phyloP scores from a whole-genome alignment of 192 early-diverging fungal species.

The Rhizoclosmatium globosum region DNA sequence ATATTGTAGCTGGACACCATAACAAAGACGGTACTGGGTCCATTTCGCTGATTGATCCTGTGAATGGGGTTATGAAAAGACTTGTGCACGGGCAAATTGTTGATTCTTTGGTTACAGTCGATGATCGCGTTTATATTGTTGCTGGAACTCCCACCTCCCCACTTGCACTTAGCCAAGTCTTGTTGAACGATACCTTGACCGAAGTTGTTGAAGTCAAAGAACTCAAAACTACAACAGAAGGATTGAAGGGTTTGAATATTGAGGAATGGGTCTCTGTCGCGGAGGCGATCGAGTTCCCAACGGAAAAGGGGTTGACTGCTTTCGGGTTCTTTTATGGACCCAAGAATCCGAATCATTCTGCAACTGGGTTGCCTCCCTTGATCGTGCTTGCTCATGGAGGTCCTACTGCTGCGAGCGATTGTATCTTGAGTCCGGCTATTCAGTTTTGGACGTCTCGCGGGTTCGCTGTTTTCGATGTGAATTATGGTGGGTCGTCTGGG shows the following conservation, averaged over 20 bases:
- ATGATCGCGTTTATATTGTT: slow-evolving; percentile 16
- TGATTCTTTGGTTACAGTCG: neutral
- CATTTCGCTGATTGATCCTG: slow-evolving; percentile 34
- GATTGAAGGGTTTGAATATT: slow-evolving; percentile 19
- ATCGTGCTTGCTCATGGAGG: slow-evolving; percentile 78
- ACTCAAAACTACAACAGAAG: slow-evolving; percentile 6
- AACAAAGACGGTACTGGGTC: slow-evolving; percentile 28
- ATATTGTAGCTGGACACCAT: slow-evolving; percentile 35
- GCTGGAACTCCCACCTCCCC: slow-evolving; percentile 25
- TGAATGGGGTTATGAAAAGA: neutral
- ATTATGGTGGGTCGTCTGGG: slow-evolving; percentile 81
- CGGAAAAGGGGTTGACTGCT: slow-evolving; percentile 49
- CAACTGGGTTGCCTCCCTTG: slow-evolving; percentile 67
- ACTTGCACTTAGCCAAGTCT: slow-evolving; percentile 2
- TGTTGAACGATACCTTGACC: neutral
- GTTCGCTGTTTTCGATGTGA: slow-evolving; percentile 75
- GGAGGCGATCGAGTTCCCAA: slow-evolving; percentile 67
- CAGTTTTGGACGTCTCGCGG: slow-evolving; percentile 84
- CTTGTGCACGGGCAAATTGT: slow-evolving; percentile 14
- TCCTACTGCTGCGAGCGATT: slow-evolving; percentile 58
- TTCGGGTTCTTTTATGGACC: slow-evolving; percentile 63
- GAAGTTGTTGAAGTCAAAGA: neutral
- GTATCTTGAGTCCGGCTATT: slow-evolving; percentile 57
- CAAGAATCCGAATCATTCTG: slow-evolving; percentile 62
- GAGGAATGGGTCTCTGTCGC: slow-evolving; percentile 69